phyloP scores from a whole-genome alignment of 129 eudicot species.

The Smallanthus sonchifolius region DNA sequence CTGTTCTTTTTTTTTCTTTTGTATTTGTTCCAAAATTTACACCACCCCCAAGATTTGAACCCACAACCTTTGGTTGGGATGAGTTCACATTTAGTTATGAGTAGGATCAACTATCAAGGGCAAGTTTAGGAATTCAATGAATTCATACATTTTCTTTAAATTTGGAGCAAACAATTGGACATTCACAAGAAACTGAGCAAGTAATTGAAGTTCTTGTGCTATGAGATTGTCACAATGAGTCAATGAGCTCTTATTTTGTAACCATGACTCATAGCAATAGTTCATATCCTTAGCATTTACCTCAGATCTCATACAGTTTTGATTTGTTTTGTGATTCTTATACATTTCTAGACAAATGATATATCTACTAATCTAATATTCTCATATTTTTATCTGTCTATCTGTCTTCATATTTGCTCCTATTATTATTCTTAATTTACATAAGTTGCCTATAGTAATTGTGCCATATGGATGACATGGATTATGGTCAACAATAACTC shows the following conservation, averaged over 20 bases:
- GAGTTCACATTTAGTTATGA: neutral
- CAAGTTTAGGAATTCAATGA: slow-evolving; percentile 1
- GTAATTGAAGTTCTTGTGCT: neutral
- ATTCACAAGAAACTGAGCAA: neutral
- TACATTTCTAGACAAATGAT: neutral
- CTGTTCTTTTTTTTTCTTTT: neutral
- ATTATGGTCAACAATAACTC: neutral
- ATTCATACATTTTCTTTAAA: slow-evolving; percentile 3
- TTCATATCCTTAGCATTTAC: neutral
- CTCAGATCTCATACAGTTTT: neutral
- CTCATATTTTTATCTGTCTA: neutral
- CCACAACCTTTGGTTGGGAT: too few species aligned
- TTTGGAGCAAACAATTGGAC: neutral
- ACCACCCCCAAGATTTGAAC: neutral
- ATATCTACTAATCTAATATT: neutral
- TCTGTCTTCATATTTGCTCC: neutral
- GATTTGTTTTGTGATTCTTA: neutral
- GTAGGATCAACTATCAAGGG: slow-evolving; percentile 9
- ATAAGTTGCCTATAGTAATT: neutral
- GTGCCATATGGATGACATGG: slow-evolving; percentile 1
- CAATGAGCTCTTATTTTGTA: neutral
- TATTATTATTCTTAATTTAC: neutral
- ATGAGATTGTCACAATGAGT: slow-evolving; percentile 2
- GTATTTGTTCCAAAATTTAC: neutral
- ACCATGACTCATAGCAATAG: neutral